Evolutionary conservation across 2,329 filamentous ascomycete genomes (phyloP), one percentile per base, ranked within the genome.

Genomic region (Amauroascus niger): DNA sequence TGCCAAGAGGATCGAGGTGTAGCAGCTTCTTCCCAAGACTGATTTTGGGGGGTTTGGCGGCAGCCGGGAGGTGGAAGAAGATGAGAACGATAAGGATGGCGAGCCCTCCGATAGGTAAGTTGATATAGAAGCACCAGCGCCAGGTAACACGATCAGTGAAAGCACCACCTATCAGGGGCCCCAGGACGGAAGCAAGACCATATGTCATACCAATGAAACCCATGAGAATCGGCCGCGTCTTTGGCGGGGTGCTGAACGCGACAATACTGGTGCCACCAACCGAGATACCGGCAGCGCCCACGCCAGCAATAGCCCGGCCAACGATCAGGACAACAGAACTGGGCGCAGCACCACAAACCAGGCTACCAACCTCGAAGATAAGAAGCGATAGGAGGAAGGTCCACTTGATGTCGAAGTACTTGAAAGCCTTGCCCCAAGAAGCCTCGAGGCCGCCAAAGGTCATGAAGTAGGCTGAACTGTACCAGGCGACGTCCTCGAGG

Each of bases 401-500:
- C 65, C 64, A 69, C 60, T 75, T 75, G 40, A 69, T 59, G 2
- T 67, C 63, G 57, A 69, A 72, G 61, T 70, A 69, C 0, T 64
- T 70, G 60, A 73, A 74, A 0, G 73, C 53, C 55, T 70, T 70
- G 26, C 73, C 74, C 45, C 71, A 73, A 6, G 67, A 61, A 11
- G 73, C 59, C 35, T 69, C 68, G 52, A 74, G 66, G 6, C 68
- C 64, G 54, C 68, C 69, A 3, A 64, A 66, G 1, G 71, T 72
- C 18, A 76, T 60, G 8, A 74, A 60, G 56, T 72, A 74, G 2
- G 71, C 65, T 35, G 68, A 70, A 18, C 71, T 69, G 54, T 76
- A 76, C 74, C 74, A 77, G 22, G 71, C 70, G 5, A 76, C 67
- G 48, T 76, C 72, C 7, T 66, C 63, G 32, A 74, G 63, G 5